Conservation (phyloP, 805 yeast genomes). For the Saccharomyces paradoxus region DNA sequence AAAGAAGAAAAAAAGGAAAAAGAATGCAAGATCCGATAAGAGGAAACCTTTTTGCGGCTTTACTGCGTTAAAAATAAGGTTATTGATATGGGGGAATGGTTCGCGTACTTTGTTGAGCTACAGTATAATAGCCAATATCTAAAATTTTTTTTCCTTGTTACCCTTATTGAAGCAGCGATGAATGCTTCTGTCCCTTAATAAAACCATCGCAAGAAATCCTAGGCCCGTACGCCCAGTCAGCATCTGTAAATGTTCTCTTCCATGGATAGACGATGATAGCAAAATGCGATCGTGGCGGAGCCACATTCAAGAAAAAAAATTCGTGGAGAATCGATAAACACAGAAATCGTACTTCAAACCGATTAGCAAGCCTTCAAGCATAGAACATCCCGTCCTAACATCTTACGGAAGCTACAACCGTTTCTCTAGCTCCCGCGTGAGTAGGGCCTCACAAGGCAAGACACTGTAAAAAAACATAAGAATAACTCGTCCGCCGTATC, state of each 20-base stretch:
- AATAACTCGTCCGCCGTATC: neutral
- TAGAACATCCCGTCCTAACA: neutral
- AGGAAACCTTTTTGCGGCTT: neutral
- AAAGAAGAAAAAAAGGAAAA: no score
- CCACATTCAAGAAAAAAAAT: neutral
- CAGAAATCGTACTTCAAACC: no score
- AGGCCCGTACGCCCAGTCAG: neutral
- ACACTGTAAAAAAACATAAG: no score
- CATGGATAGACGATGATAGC: neutral
- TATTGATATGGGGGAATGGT: neutral
- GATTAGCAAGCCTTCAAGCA: neutral
- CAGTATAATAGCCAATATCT: neutral
- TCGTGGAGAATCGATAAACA: no score
- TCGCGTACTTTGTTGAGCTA: neutral
- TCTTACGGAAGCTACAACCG: no score
- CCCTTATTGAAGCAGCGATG: neutral
- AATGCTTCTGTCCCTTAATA: neutral
- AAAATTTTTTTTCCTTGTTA: neutral
- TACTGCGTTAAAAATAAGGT: neutral
- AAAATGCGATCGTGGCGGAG: neutral
- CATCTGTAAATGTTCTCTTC: neutral
- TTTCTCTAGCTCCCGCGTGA: no score
- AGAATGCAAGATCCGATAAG: neutral
- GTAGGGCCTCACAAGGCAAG: no score
- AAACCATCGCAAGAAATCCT: neutral